A percentile compares a stretch with the other conserved stretches of the same genome.
These are phyloP conservation scores for Alternaria longipes DNA, from an alignment of 2,329 filamentous ascomycete genomes.

Conservation along the genomic window DNA sequence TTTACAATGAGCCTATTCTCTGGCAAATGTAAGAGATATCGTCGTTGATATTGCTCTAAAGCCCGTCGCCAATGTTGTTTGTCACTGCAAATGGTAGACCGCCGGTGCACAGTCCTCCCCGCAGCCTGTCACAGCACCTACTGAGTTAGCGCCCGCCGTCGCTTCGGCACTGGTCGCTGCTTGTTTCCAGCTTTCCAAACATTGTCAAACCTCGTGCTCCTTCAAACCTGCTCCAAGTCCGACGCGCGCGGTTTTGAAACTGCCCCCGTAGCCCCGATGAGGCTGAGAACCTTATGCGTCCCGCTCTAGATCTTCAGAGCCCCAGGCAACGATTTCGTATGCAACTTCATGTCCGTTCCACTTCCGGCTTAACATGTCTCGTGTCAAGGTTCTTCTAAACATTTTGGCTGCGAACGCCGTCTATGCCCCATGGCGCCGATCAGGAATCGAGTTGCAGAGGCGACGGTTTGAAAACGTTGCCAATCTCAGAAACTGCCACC, in stretches of 20 bases:
- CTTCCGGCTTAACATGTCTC: conserved; percentile 51
- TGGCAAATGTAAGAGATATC: neutral
- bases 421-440: conserved; percentile 46
- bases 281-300: conserved; percentile 43
- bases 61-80: conserved; percentile 5
- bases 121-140: conserved; percentile 40
- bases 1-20: neutral
- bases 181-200: conserved; percentile 51
- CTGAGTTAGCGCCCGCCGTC: conserved; percentile 49
- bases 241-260: conserved; percentile 54
- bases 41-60: neutral
- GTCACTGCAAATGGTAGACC: conserved; percentile 9
- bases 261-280: conserved; percentile 42
- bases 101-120: conserved; percentile 40
- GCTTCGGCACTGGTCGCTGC: conserved; percentile 40
- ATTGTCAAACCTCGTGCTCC: conserved; percentile 52
- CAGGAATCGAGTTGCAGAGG: conserved; percentile 48
- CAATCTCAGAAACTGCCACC: conserved; percentile 53
- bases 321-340: conserved; percentile 40
- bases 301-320: conserved; percentile 30
- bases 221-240: conserved; percentile 48
- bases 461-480: conserved; percentile 55
- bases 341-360: conserved; percentile 36
- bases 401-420: conserved; percentile 44
- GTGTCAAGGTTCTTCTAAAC: conserved; percentile 51